Evolutionary conservation across 108 stramenopile genomes (phyloP), one percentile per base, ranked within the genome.

Genomic region (Cylindrotheca closterium): DNA sequence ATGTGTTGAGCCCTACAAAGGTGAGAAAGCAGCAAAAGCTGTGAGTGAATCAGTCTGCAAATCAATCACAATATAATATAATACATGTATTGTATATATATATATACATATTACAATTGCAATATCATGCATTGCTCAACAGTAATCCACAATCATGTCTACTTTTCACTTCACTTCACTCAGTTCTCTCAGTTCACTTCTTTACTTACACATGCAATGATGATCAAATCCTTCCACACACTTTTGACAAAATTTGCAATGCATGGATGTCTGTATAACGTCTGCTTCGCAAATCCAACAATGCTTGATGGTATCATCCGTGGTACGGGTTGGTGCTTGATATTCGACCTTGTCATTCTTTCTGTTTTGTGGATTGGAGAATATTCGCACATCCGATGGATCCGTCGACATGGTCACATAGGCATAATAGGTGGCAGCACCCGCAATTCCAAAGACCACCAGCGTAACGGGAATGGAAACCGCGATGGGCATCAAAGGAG

Each of bases 241-340:
- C 66, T 97, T 97, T 68, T 97, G 82, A 70, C 96, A 97, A 60
- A 83, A 96, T 63, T 94, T 89, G 83, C 96, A 97, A 58, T 97
- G 96, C 92, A 94, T 94, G 42, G 88, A 82, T 50, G 85, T 60
- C 23, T 68, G 58, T 37, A 71, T 62, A 5, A 93, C 92, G 34
- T 86, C 72, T 29, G 67, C 68, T 30, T 86, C 80, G 64, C 95
- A 96, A 21, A 93, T 81, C 91, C 91, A 93, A 68, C 95, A 96
- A 68, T 86, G 88, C 71, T 91, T 92, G 8, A 80, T 85, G 30
- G 57, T n/a, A n/a, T n/a, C n/a, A n/a, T 48, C n/a, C n/a, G n/a
- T n/a, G n/a, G n/a, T n/a, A n/a, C n/a, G n/a, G n/a, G n/a, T n/a
- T n/a, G n/a, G n/a, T n/a, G n/a, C n/a, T n/a, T n/a, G n/a, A n/a